Percentiles rank a stretch among this genome's conserved stretches.
These are phyloP conservation scores for Dacryopinax spathularia DNA, from an alignment of 768 basidiomycete species.

Conservation along the genomic window DNA sequence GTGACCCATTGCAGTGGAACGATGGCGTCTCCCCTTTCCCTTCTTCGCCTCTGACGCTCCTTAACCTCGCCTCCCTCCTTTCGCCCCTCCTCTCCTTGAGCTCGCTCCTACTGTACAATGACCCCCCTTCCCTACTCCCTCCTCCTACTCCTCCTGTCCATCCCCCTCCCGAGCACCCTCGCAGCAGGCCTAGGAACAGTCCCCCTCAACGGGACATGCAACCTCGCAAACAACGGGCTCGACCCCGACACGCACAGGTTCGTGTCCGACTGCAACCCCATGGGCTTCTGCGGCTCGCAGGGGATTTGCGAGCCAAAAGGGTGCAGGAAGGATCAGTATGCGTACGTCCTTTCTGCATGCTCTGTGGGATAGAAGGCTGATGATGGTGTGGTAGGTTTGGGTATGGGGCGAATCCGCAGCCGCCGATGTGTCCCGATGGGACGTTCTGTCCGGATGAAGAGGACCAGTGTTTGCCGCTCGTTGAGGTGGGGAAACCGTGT, in stretches of 20 bases:
- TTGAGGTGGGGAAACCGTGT: constrained; percentile 52
- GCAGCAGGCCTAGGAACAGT: constrained; percentile 31
- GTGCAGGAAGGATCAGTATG: constrained; percentile 64
- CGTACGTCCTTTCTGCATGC: constrained; percentile 46
- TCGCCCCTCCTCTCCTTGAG: neutral
- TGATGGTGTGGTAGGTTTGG: neutral
- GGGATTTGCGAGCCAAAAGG: constrained; percentile 46
- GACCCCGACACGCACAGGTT: constrained; percentile 68
- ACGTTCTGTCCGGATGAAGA: constrained; percentile 79
- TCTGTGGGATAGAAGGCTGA: constrained; percentile 12
- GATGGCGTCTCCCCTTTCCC: neutral
- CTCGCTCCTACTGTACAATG: no score
- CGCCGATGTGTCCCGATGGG: constrained; percentile 44
- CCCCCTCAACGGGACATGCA: constrained; percentile 36
- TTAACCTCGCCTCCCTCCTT: constrained; percentile 1
- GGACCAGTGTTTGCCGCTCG: constrained; percentile 45
- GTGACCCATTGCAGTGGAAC: no score
- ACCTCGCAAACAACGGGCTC: constrained; percentile 45
- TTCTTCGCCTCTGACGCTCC: neutral
- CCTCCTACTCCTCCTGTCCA: constrained; percentile 3
- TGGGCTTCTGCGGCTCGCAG: constrained; percentile 46
- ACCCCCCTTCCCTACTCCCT: neutral
- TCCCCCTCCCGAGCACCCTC: neutral
- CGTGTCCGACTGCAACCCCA: constrained; percentile 59
- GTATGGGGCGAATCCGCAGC: constrained; percentile 1